Percentiles rank a stretch among this genome's conserved stretches.
Conservation (phyloP, 1,139 yeast genomes). For the Sugiyamaella neomexicana region DNA sequence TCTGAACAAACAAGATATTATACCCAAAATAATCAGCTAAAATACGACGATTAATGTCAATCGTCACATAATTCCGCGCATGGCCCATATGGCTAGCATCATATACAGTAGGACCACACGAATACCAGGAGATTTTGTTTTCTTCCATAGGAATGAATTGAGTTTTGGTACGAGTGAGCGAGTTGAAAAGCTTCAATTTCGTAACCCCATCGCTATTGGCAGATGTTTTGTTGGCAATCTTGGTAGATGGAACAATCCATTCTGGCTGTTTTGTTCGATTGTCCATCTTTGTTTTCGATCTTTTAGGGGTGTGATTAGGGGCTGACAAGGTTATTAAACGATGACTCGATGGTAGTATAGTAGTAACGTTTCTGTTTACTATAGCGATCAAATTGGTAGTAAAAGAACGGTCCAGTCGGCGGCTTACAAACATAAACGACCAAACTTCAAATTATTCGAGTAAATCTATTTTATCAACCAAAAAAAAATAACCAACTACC, state of each 20-base stretch:
- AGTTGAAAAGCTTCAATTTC: constrained; percentile 62
- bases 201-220: background rate
- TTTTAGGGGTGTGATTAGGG: background rate
- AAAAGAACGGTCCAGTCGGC: background rate
- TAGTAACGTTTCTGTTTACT: background rate
- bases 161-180: constrained; percentile 78
- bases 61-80: constrained; percentile 93
- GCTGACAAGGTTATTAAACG: background rate
- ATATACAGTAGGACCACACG: constrained; percentile 99
- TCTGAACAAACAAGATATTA: constrained; percentile 83
- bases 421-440: constrained; percentile 3
- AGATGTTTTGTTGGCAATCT: background rate
- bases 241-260: constrained; percentile 4
- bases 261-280: constrained; percentile 16
- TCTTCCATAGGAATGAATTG: constrained; percentile 64
- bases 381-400: background rate
- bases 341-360: background rate
- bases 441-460: background rate
- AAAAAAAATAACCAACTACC: background rate
- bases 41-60: constrained; percentile 87
- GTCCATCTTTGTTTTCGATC: constrained; percentile 4
- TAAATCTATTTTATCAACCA: background rate
- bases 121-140: constrained; percentile 84
- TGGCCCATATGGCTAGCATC: constrained; percentile 99
- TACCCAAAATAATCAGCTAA: constrained; percentile 89